phyloP scores from a whole-genome alignment of 768 basidiomycete species.

The Mycena polygramma region DNA sequence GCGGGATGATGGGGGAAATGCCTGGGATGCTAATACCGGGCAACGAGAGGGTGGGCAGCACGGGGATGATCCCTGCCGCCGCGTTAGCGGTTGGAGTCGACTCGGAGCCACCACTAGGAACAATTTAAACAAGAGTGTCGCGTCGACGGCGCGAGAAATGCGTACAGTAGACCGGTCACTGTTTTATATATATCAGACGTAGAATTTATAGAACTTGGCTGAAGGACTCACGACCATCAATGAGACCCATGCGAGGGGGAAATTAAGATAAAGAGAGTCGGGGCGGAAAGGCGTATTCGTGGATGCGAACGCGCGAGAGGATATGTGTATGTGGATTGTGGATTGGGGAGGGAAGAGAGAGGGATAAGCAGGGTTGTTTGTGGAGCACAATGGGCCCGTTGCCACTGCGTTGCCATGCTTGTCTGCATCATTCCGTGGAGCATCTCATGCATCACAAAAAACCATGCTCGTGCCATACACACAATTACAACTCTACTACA shows the following conservation, averaged over 20 bases:
- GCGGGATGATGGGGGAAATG: neutral
- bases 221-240: slow-evolving; percentile 24
- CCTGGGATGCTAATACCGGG: slow-evolving; percentile 6
- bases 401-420: slow-evolving; percentile 7
- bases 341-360: slow-evolving; percentile 5
- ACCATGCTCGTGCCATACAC: no score
- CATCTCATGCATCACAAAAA: neutral
- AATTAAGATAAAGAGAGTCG: slow-evolving; percentile 30
- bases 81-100: neutral
- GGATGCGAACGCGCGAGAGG: slow-evolving; percentile 23
- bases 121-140: neutral
- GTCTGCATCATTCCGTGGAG: slow-evolving; percentile 20
- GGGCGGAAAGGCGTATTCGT: slow-evolving; percentile 30
- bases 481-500: neutral
- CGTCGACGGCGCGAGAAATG: neutral
- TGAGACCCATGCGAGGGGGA: slow-evolving; percentile 8
- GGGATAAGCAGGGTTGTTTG: neutral
- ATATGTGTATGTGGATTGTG: neutral
- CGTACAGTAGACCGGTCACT: slow-evolving; percentile 32
- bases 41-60: neutral
- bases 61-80: slow-evolving; percentile 1
- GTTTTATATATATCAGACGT: neutral
- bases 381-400: slow-evolving; percentile 29
- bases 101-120: slow-evolving; percentile 1
- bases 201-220: no score